Evolutionary conservation across 148 eudicot genomes (phyloP), one percentile per base, ranked within the genome.

Genomic region (Vaccinium myrtillus): DNA sequence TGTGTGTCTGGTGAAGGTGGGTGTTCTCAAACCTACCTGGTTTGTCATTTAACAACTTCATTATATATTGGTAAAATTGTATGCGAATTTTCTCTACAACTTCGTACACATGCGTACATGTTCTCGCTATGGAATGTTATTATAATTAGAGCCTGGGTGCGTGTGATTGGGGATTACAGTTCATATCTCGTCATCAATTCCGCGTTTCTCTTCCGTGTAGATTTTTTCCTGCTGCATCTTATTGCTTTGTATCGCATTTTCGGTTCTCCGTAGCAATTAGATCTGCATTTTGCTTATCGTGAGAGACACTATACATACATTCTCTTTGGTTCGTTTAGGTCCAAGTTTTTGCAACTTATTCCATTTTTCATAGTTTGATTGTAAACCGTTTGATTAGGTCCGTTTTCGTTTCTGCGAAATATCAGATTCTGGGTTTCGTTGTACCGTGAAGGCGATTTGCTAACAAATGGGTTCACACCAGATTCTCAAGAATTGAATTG

Each of bases 181-280:
- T 65, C 71, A 65, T 61, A n/a, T 61, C 25, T 21, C 67, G 67
- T 65, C 71, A 65, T 65, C 71, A 65, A 65, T 65, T 25, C 71
- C 71, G 36, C 71, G 71, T 65, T 25, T 65, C 36, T 25, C 14
- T 65, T 13, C 71, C 32, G 71, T 10, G 32, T 25, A 23, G 13
- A 25, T 65, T 65, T 23, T 23, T 23, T 23, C 32, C 71, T 10
- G 14, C 15, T 65, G 2, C 71, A 25, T 65, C 71, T 65, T 10
- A 10, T 65, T 55, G 19, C 18, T 55, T 55, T 14, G 53, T 55
- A 12, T 13, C 30, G 36, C 71, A 65, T 65, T 65, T 65, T 65
- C 15, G 71, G 71, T 65, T 65, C 32, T 65, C 71, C 3, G 32
- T 25, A 65, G 14, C 71, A 23, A 65, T 10, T 30, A 65, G 32